phyloP scores from a whole-genome alignment of 176 grass and related monocot genomes.

The Elymus sibiricus region DNA sequence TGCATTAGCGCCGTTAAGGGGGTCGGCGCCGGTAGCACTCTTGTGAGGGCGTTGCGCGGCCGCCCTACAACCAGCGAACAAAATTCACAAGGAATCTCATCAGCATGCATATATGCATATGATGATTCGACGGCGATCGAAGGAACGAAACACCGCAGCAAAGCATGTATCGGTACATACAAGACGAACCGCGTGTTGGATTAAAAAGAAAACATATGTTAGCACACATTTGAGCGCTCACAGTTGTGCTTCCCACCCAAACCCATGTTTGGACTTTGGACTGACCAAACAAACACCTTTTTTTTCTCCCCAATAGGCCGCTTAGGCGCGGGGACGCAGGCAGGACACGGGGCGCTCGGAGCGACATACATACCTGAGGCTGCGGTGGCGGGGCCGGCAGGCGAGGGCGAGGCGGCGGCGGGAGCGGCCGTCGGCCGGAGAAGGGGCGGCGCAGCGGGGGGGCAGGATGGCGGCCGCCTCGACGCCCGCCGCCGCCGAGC shows the following conservation, averaged over 20 bases:
- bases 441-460: constrained; percentile 17
- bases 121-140: too few relatives aligned
- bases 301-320: too few relatives aligned
- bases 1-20: background rate
- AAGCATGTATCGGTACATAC: too few relatives aligned
- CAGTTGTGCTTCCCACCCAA: background rate
- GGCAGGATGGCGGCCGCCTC: constrained; percentile 29
- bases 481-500: constrained; percentile 26
- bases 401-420: constrained; percentile 13
- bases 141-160: too few relatives aligned
- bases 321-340: too few relatives aligned
- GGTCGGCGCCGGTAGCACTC: constrained; percentile 23
- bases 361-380: too few relatives aligned
- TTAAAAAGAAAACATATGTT: background rate
- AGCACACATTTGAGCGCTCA: background rate
- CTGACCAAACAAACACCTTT: too few relatives aligned
- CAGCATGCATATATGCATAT: too few relatives aligned
- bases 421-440: background rate
- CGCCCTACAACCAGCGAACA: background rate
- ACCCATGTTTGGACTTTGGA: too few relatives aligned
- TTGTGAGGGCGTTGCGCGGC: constrained; percentile 14
- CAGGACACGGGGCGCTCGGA: too few relatives aligned
- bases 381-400: constrained; percentile 39
- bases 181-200: too few relatives aligned
- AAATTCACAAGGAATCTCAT: background rate